phyloP scores from a whole-genome alignment of 169 alveolate genomes.

The Cardiosporidium cionae region DNA sequence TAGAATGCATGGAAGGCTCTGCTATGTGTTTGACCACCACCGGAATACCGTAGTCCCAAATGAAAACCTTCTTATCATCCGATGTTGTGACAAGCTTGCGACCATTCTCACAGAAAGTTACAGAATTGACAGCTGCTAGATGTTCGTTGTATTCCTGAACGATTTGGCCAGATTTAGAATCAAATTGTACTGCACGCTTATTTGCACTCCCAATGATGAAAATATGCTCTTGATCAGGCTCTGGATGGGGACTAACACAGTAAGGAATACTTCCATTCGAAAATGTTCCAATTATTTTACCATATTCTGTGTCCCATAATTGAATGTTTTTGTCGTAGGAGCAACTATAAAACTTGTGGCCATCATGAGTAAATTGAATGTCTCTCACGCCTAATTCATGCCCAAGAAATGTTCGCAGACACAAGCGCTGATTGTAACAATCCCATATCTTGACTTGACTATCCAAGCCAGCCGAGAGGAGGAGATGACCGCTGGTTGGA shows the following conservation, averaged over 20 bases:
- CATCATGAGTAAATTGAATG: slow-evolving; percentile 52
- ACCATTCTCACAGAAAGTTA: slow-evolving; percentile 80
- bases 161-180: slow-evolving; percentile 67
- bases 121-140: slow-evolving; percentile 79
- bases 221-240: slow-evolving; percentile 70
- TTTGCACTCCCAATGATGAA: slow-evolving; percentile 79
- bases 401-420: slow-evolving; percentile 80
- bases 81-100: slow-evolving; percentile 81
- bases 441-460: slow-evolving; percentile 84
- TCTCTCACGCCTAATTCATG: slow-evolving; percentile 89
- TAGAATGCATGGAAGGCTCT: slow-evolving; percentile 84
- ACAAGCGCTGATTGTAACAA: slow-evolving; percentile 62
- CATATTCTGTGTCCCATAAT: slow-evolving; percentile 91
- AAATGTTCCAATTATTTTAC: slow-evolving; percentile 72
- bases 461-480: slow-evolving; percentile 83
- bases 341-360: slow-evolving; percentile 54
- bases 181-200: slow-evolving; percentile 78
- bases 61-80: slow-evolving; percentile 88
- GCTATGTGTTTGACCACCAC: slow-evolving; percentile 79
- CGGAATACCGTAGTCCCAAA: slow-evolving; percentile 92
- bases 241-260: slow-evolving; percentile 61
- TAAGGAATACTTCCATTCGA: slow-evolving; percentile 77
- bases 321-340: slow-evolving; percentile 25
- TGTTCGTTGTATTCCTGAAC: slow-evolving; percentile 84
- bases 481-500: slow-evolving; percentile 84